These are phyloP conservation scores for Coemansia sp. DNA, from an alignment of 192 early-diverging fungal genomes.

Conservation along the genomic window DNA sequence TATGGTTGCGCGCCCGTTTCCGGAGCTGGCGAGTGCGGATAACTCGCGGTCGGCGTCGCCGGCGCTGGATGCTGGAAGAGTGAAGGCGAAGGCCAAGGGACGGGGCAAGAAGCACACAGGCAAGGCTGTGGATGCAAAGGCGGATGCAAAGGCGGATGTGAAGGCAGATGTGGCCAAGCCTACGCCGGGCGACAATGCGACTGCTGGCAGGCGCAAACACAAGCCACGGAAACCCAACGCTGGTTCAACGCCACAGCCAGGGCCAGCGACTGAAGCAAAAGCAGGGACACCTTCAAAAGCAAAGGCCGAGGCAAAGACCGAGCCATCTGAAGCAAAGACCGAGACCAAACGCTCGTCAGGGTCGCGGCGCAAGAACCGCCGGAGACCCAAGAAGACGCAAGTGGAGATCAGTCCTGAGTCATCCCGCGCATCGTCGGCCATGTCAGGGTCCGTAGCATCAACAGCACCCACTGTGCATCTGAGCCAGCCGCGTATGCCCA, in stretches of 20 bases:
- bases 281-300: background rate
- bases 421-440: background rate
- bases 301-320: background rate
- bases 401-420: background rate
- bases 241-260: background rate
- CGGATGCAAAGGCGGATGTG: background rate
- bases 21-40: slow-evolving; percentile 31
- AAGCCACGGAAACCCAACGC: background rate
- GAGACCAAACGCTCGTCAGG: background rate
- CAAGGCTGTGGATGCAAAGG: background rate
- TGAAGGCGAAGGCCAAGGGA: background rate
- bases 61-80: slow-evolving; percentile 3
- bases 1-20: slow-evolving; percentile 38
- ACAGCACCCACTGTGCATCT: too few species aligned
- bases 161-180: background rate
- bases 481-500: slow-evolving; percentile 1
- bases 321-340: background rate
- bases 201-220: background rate
- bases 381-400: background rate
- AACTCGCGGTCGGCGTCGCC: slow-evolving; percentile 47
- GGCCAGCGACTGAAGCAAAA: background rate
- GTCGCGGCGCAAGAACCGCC: background rate
- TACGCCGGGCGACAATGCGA: too few species aligned
- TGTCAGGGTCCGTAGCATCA: background rate
- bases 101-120: background rate